phyloP scores from a whole-genome alignment of 2,329 filamentous ascomycete species.

The Fusarium sp. region DNA sequence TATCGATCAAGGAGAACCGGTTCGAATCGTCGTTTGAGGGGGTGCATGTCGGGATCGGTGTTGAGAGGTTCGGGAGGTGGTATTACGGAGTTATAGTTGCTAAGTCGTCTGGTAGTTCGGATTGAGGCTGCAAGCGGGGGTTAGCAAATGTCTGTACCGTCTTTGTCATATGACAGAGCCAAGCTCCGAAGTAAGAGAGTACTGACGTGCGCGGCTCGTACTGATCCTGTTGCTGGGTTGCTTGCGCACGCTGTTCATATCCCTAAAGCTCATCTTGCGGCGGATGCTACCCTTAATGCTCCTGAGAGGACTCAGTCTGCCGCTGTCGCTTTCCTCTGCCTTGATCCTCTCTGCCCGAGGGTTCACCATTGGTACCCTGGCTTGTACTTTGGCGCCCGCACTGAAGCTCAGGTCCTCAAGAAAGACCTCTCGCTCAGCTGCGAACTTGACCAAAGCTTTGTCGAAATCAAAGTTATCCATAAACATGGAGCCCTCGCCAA shows the following conservation, averaged over 20 bases:
- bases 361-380: conserved; percentile 79
- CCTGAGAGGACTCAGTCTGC: conserved; percentile 68
- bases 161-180: not conserved
- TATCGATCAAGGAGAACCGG: conserved; percentile 96
- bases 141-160: conserved; percentile 46
- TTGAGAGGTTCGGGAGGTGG: conserved; percentile 92
- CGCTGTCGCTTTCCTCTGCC: conserved; percentile 74
- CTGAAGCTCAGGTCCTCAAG: conserved; percentile 91
- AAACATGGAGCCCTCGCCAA: conserved; percentile 53
- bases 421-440: conserved; percentile 93
- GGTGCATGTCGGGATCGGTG: conserved; percentile 92
- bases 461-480: conserved; percentile 89
- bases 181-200: conserved; percentile 1
- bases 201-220: conserved; percentile 52
- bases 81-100: conserved; percentile 98
- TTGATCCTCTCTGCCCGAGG: conserved; percentile 86
- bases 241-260: conserved; percentile 95
- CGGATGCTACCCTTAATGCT: conserved; percentile 86
- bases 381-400: conserved; percentile 81
- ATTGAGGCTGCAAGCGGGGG: conserved; percentile 63
- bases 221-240: conserved; percentile 81
- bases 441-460: conserved; percentile 91
- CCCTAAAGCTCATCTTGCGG: conserved; percentile 90
- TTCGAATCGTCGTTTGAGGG: conserved; percentile 92
- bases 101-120: conserved; percentile 88